phyloP scores from a whole-genome alignment of 2,329 filamentous ascomycete genomes.

The Cytospora schulzeri region DNA sequence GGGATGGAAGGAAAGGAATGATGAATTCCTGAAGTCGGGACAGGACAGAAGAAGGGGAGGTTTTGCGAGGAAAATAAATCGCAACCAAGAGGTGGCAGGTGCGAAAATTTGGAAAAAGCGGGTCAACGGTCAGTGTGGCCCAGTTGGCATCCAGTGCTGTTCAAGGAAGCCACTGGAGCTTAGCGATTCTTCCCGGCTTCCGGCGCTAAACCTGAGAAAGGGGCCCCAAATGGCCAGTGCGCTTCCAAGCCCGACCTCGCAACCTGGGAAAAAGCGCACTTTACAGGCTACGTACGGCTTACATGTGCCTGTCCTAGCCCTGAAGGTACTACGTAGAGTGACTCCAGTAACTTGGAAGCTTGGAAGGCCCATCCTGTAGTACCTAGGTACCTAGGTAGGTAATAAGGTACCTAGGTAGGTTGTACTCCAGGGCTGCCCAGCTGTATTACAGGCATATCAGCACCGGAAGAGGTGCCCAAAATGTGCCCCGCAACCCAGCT shows the following conservation, averaged over 20 bases:
- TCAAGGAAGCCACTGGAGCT: slow-evolving; percentile 7
- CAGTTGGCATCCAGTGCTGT: slow-evolving; percentile 6
- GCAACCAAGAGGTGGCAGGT: slow-evolving; percentile 39
- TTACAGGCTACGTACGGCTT: too few relatives aligned
- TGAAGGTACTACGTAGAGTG: too few relatives aligned
- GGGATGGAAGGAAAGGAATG: slow-evolving; percentile 44
- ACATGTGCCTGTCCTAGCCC: too few relatives aligned
- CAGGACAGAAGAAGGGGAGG: slow-evolving; percentile 28
- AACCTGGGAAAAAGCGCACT: not conserved
- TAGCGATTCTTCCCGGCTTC: slow-evolving; percentile 20
- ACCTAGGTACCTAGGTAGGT: too few relatives aligned
- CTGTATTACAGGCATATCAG: not conserved
- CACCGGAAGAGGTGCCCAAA: too few relatives aligned
- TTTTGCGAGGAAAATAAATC: slow-evolving; percentile 7
- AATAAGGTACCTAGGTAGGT: too few relatives aligned
- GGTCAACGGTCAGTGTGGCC: not conserved
- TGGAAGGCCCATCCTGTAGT: too few relatives aligned
- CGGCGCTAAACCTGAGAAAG: not conserved
- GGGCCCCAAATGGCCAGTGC: slow-evolving; percentile 11
- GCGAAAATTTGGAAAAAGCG: slow-evolving; percentile 49
- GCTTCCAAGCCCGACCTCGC: not conserved
- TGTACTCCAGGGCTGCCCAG: too few relatives aligned
- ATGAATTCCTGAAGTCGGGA: slow-evolving; percentile 33
- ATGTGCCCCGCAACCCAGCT: not conserved
- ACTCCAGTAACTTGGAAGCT: too few relatives aligned